Evolutionary conservation across 2,329 filamentous ascomycete species (phyloP).

Genomic region (Xylaria sp.): DNA sequence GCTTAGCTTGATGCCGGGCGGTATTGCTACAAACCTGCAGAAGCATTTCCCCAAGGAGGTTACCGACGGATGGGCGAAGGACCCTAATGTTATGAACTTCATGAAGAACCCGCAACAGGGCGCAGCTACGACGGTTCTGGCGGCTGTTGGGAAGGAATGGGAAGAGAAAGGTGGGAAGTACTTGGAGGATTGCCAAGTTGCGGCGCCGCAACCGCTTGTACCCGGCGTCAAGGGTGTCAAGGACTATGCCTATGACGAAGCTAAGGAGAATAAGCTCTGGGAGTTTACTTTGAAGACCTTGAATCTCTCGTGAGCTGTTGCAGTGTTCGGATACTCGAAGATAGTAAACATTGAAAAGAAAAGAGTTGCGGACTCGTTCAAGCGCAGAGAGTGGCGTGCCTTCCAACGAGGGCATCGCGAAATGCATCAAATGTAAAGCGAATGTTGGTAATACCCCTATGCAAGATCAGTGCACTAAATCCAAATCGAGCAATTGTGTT

Average conservation of each 20-base stretch:
- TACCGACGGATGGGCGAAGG: not conserved
- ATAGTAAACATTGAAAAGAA: too few species aligned
- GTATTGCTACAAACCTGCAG: not conserved
- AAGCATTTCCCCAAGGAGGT: not conserved
- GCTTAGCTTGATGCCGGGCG: conserved; percentile 30
- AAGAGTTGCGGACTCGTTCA: too few species aligned
- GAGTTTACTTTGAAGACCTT: not conserved
- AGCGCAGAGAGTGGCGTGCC: too few species aligned
- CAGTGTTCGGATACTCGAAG: not conserved
- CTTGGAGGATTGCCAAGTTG: conserved; percentile 5
- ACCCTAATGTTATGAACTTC: not conserved
- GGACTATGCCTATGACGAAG: conserved; percentile 1
- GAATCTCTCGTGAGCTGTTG: not conserved
- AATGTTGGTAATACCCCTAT: too few species aligned
- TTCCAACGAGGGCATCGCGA: too few species aligned
- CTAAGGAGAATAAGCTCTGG: not conserved
- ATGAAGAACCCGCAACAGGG: conserved; percentile 44
- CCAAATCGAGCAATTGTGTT: too few species aligned
- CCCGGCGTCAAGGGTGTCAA: not conserved
- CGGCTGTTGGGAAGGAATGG: conserved; percentile 44
- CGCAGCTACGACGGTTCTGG: conserved; percentile 48
- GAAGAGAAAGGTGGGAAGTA: conserved; percentile 9
- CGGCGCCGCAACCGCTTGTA: not conserved
- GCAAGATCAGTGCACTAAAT: too few species aligned
- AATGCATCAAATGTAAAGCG: too few species aligned